These are phyloP conservation scores for Persicaria tinctoria DNA, from an alignment of 148 eudicot species.

Conservation along the genomic window DNA sequence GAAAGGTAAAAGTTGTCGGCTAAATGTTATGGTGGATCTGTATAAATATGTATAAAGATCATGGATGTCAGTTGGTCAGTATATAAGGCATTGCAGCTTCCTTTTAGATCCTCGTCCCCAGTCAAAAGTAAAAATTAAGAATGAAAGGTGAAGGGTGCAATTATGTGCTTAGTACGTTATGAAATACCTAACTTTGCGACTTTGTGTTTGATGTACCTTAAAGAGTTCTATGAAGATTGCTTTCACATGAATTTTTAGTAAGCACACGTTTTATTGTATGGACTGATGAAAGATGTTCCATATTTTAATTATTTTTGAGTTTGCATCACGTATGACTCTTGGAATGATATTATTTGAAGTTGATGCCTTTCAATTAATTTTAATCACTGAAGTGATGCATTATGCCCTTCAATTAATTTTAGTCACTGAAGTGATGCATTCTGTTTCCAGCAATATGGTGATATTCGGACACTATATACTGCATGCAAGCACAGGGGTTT, in stretches of 20 bases:
- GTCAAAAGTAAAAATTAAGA: neutral
- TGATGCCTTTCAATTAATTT: neutral
- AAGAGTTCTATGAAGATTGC: neutral
- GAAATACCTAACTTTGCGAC: neutral
- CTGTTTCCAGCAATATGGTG: conserved; percentile 75
- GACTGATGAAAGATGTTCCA: neutral
- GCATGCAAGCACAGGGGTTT: conserved; percentile 94
- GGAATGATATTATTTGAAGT: neutral
- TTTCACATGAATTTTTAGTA: neutral
- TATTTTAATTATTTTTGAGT: no score
- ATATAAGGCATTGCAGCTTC: neutral
- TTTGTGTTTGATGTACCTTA: neutral
- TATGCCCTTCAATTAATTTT: neutral
- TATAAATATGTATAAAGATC: neutral
- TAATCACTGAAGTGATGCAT: neutral
- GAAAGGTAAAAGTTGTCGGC: neutral
- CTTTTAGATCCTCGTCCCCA: neutral
- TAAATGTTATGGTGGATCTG: neutral
- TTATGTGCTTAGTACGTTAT: neutral
- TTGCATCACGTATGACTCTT: neutral
- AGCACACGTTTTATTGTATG: neutral
- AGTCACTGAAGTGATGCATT: conserved; percentile 1
- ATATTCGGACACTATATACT: conserved; percentile 83
- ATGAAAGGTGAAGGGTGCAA: conserved; percentile 3
- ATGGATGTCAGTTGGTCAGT: neutral